These are phyloP conservation scores for Kazachstania sp. DNA, from an alignment of 1,139 yeast species.

Conservation along the genomic window DNA sequence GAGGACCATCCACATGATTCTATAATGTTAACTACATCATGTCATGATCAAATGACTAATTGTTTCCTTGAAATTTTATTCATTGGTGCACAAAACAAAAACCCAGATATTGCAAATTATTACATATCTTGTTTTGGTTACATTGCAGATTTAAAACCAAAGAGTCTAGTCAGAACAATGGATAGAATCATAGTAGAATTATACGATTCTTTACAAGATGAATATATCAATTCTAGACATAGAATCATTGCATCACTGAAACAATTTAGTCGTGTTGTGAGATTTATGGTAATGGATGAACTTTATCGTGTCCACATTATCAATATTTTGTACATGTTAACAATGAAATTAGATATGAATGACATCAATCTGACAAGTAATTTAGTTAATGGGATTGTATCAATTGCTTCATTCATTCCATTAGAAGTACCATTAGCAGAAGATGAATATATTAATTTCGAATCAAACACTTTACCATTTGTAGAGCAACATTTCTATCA, in stretches of 20 bases:
- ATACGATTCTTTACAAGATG: conserved; percentile 72
- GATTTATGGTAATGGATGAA: conserved; percentile 60
- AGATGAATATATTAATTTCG: conserved; percentile 46
- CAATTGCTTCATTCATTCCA: conserved; percentile 69
- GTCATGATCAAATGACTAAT: conserved; percentile 38
- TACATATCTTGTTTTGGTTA: conserved; percentile 56
- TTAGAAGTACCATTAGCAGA: conserved; percentile 43
- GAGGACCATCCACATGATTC: conserved; percentile 32
- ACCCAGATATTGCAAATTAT: conserved; percentile 46
- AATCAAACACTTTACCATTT: conserved; percentile 40
- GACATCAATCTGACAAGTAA: conserved; percentile 70
- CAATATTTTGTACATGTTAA: conserved; percentile 56
- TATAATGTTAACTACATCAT: conserved; percentile 38
- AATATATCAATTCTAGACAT: conserved; percentile 74
- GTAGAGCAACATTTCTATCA: conserved; percentile 55
- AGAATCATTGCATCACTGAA: conserved; percentile 69
- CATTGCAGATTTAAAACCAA: conserved; percentile 58
- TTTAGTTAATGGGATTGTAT: conserved; percentile 62
- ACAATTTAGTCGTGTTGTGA: conserved; percentile 55
- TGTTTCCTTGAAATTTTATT: conserved; percentile 50
- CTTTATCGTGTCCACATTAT: conserved; percentile 71
- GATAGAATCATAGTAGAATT: conserved; percentile 64
- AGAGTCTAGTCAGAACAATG: conserved; percentile 37
- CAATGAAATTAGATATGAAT: conserved; percentile 85
- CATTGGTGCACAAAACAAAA: conserved; percentile 75